Percentiles rank a stretch among this genome's conserved stretches.
These are phyloP conservation scores for Basipetospora sp. DNA, from an alignment of 2,329 filamentous ascomycete species.

Conservation along the genomic window DNA sequence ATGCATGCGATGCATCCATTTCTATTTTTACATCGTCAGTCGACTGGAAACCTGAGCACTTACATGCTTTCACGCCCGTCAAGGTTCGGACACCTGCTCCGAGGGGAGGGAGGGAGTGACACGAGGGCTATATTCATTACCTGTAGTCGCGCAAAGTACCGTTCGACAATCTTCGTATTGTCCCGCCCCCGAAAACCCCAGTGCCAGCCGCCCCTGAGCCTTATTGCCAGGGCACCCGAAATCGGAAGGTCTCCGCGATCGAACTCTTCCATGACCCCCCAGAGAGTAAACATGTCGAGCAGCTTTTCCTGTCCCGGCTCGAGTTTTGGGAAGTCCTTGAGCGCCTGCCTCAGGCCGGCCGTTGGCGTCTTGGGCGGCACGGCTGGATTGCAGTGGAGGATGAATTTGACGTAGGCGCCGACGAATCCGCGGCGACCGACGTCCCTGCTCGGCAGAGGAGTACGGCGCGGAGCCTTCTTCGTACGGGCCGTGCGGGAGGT, in stretches of 20 bases:
- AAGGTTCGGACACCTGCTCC: too few relatives aligned
- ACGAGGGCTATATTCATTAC: too few relatives aligned
- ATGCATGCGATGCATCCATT: slow-evolving; percentile 96
- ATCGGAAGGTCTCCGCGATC: slow-evolving; percentile 78
- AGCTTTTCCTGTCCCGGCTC: slow-evolving; percentile 75
- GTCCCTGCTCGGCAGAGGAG: slow-evolving; percentile 50
- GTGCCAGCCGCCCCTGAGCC: slow-evolving; percentile 86
- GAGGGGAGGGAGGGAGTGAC: too few relatives aligned
- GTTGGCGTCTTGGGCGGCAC: slow-evolving; percentile 55
- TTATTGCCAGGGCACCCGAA: slow-evolving; percentile 76
- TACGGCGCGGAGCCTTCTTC: too few relatives aligned
- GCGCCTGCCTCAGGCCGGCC: slow-evolving; percentile 55
- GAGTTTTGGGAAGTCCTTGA: slow-evolving; percentile 64
- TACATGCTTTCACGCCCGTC: too few relatives aligned
- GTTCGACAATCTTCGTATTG: too few relatives aligned
- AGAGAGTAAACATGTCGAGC: slow-evolving; percentile 65
- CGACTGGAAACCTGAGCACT: too few relatives aligned
- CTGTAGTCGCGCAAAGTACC: too few relatives aligned
- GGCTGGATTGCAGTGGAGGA: slow-evolving; percentile 80
- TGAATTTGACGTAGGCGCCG: slow-evolving; percentile 69
- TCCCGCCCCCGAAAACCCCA: too few relatives aligned
- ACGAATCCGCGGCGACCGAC: slow-evolving; percentile 60
- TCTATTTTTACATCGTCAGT: too few relatives aligned
- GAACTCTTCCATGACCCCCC: slow-evolving; percentile 62
- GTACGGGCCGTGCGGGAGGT: too few relatives aligned